A percentile compares a stretch with the other conserved stretches of the same genome.
These are phyloP conservation scores for Extremus antarcticus DNA, from an alignment of 495 filamentous ascomycete genomes.

Conservation along the genomic window DNA sequence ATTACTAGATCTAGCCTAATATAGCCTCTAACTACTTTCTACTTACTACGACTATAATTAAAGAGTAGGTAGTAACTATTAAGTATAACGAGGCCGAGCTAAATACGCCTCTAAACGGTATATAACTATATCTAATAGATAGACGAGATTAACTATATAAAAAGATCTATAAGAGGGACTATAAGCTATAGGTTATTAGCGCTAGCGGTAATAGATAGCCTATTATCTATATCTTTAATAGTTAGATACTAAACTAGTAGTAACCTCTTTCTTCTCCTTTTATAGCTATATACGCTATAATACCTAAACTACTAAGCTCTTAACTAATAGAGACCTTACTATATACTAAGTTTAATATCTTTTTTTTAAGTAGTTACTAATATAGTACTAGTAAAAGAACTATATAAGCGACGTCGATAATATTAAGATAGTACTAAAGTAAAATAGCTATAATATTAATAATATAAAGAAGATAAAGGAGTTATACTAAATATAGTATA, in stretches of 20 bases:
- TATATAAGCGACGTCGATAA: not conserved
- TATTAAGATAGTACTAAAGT: not conserved
- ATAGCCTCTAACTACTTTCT: not conserved
- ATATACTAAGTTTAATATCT: not conserved
- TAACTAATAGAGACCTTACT: not conserved
- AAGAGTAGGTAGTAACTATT: not conserved
- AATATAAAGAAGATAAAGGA: not conserved
- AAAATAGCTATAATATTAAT: not conserved
- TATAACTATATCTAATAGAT: not conserved
- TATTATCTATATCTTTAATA: too few species aligned
- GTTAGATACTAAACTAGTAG: not conserved
- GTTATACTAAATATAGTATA: not conserved
- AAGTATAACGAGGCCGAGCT: not conserved
- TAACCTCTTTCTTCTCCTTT: not conserved
- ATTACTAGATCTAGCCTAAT: not conserved
- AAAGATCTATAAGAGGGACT: not conserved
- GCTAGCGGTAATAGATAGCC: not conserved
- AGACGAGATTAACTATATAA: not conserved
- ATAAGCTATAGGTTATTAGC: not conserved
- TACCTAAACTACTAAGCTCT: not conserved
- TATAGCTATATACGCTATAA: not conserved
- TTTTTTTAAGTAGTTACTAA: not conserved
- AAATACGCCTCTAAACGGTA: not conserved
- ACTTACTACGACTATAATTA: not conserved
- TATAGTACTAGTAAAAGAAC: not conserved